Percentiles rank a stretch among this genome's conserved stretches.
phyloP scores from a whole-genome alignment of 495 filamentous ascomycete genomes.

The Evernia prunastri region DNA sequence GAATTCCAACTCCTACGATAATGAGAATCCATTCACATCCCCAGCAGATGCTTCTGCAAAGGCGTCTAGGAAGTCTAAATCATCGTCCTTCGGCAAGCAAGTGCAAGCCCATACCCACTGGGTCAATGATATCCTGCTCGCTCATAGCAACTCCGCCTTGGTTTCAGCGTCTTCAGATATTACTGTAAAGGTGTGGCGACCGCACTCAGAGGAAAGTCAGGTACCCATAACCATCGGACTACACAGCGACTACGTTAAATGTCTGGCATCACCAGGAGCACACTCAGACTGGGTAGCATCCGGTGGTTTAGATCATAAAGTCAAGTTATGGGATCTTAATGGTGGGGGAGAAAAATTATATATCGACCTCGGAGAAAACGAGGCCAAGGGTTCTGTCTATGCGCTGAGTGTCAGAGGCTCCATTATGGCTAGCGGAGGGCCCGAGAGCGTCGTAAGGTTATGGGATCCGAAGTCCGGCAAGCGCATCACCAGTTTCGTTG shows the following conservation, averaged over 20 bases:
- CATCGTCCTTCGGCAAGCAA: slow-evolving; percentile 76
- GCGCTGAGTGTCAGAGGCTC: slow-evolving; percentile 68
- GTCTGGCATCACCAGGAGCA: slow-evolving; percentile 67
- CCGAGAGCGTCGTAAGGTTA: slow-evolving; percentile 84
- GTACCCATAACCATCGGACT: slow-evolving; percentile 79
- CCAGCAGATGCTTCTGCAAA: slow-evolving; percentile 20
- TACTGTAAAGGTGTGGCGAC: slow-evolving; percentile 90
- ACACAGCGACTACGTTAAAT: slow-evolving; percentile 94
- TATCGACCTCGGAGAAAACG: slow-evolving; percentile 74
- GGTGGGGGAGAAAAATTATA: slow-evolving; percentile 76
- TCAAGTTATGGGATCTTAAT: slow-evolving; percentile 87
- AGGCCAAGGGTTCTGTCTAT: slow-evolving; percentile 94
- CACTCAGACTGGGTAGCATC: slow-evolving; percentile 86
- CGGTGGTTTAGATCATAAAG: slow-evolving; percentile 89
- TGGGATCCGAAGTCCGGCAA: slow-evolving; percentile 92
- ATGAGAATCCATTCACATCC: slow-evolving; percentile 29
- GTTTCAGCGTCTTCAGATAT: slow-evolving; percentile 95
- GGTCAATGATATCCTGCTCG: slow-evolving; percentile 94
- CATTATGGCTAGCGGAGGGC: slow-evolving; percentile 86
- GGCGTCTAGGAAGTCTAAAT: slow-evolving; percentile 3
- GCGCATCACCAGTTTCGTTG: slow-evolving; percentile 89
- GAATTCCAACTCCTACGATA: slow-evolving; percentile 34
- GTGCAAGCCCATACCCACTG: slow-evolving; percentile 98
- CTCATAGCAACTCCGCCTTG: slow-evolving; percentile 72
- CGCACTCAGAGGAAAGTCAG: slow-evolving; percentile 60